phyloP scores from a whole-genome alignment of 2,329 filamentous ascomycete genomes.

The Aspergillus terreus region DNA sequence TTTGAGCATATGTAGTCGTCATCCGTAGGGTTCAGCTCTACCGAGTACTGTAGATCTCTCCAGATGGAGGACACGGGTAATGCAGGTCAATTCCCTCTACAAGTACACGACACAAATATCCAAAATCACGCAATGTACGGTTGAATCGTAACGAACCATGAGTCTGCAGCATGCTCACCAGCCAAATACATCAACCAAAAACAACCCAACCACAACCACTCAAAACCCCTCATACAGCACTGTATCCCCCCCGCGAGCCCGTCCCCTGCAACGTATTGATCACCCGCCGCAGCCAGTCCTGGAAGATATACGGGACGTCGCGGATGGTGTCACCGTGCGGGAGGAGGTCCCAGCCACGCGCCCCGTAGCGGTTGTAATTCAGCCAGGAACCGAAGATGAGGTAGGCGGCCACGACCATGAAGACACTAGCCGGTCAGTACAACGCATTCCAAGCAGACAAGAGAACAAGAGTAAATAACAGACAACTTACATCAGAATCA shows the following conservation, averaged over 20 bases:
- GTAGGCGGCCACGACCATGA: slow-evolving; percentile 81
- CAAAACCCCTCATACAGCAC: slow-evolving; percentile 65
- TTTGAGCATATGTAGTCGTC: not conserved
- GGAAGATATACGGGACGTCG: slow-evolving; percentile 86
- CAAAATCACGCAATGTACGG: not conserved
- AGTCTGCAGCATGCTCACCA: no score
- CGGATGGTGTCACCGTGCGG: slow-evolving; percentile 90
- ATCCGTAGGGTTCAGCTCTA: not conserved
- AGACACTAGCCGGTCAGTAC: slow-evolving; percentile 55
- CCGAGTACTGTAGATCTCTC: not conserved
- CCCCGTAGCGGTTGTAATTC: slow-evolving; percentile 96
- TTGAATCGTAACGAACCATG: not conserved
- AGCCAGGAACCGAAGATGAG: slow-evolving; percentile 98
- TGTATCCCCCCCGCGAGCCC: slow-evolving; percentile 86
- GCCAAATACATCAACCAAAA: not conserved
- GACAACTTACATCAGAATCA: slow-evolving; percentile 77
- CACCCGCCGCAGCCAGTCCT: slow-evolving; percentile 79
- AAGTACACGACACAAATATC: not conserved
- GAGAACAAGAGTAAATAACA: slow-evolving; percentile 1
- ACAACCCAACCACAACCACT: not conserved
- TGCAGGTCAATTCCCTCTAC: not conserved
- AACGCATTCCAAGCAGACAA: not conserved
- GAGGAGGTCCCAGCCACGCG: slow-evolving; percentile 88
- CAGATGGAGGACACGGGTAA: no score
- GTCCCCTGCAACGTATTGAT: slow-evolving; percentile 80